Evolutionary conservation across 2,329 filamentous ascomycete genomes (phyloP).

Genomic region (Neurospora sp.): DNA sequence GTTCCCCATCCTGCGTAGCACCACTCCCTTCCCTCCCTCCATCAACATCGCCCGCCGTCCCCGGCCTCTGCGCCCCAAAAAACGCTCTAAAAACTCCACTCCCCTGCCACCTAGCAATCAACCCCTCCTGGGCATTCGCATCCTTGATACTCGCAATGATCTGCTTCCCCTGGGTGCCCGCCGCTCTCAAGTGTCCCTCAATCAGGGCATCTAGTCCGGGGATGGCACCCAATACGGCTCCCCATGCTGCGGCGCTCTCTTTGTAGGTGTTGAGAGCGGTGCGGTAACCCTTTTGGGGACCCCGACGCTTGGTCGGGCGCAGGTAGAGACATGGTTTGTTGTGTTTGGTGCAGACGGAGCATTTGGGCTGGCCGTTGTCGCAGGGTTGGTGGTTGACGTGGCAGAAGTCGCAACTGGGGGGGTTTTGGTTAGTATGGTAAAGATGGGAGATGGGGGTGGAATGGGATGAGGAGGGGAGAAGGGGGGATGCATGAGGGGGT

Average conservation of each 20-base stretch:
- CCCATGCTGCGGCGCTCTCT: slow-evolving; percentile 30
- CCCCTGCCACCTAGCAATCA: slow-evolving; percentile 27
- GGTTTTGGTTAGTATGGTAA: slow-evolving; percentile 7
- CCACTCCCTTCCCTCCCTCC: background rate
- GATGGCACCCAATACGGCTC: slow-evolving; percentile 26
- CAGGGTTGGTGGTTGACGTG: slow-evolving; percentile 39
- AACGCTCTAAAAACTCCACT: slow-evolving; percentile 26
- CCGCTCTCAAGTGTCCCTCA: slow-evolving; percentile 23
- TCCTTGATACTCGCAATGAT: slow-evolving; percentile 26
- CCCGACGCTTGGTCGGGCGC: slow-evolving; percentile 29
- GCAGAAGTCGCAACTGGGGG: slow-evolving; percentile 34
- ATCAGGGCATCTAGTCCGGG: slow-evolving; percentile 27
- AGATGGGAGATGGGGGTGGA: background rate
- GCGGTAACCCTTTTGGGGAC: slow-evolving; percentile 29
- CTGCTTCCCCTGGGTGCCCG: slow-evolving; percentile 19
- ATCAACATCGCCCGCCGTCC: background rate
- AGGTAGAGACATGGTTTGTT: slow-evolving; percentile 28
- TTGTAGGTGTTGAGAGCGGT: slow-evolving; percentile 29
- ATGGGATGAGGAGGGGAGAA: background rate
- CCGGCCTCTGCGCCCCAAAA: slow-evolving; percentile 14
- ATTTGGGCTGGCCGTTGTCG: slow-evolving; percentile 36
- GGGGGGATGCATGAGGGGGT: background rate
- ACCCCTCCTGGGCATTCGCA: slow-evolving; percentile 26
- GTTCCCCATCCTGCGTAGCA: background rate
- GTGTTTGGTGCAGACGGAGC: slow-evolving; percentile 33